These are phyloP conservation scores for Volvariella volvacea DNA, from an alignment of 1,284 basidiomycete genomes.

Conservation along the genomic window DNA sequence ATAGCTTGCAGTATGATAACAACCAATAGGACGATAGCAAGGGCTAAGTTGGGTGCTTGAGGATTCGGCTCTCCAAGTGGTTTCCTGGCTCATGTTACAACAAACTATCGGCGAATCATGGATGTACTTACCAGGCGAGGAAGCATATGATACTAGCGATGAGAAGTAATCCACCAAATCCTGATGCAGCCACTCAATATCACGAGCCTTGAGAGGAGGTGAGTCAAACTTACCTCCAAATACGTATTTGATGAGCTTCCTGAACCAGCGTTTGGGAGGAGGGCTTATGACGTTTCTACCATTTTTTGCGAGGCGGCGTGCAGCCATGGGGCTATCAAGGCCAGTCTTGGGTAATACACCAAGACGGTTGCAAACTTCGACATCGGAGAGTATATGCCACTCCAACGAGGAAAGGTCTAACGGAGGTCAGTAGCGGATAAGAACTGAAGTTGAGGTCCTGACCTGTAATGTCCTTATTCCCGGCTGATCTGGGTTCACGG, in stretches of 20 bases:
- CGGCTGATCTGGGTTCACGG: constrained; percentile 1
- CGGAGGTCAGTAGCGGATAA: background rate
- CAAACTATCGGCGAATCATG: constrained; percentile 8
- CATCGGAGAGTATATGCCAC: constrained; percentile 42
- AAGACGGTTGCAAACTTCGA: constrained; percentile 44
- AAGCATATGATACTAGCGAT: constrained; percentile 42
- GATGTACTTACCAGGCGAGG: constrained; percentile 29
- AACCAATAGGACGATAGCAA: constrained; percentile 41
- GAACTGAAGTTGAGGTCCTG: background rate
- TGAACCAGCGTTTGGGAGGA: constrained; percentile 31
- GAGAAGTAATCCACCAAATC: constrained; percentile 47
- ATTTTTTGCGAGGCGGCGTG: constrained; percentile 34
- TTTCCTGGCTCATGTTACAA: constrained; percentile 26
- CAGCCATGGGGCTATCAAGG: constrained; percentile 42
- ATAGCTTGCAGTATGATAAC: constrained; percentile 32
- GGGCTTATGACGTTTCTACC: constrained; percentile 45
- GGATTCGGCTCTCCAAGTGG: constrained; percentile 43
- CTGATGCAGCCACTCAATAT: background rate
- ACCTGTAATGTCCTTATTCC: background rate
- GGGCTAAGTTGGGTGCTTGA: constrained; percentile 37
- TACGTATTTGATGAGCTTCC: constrained; percentile 37
- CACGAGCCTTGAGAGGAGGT: background rate
- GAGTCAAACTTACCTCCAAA: constrained; percentile 28
- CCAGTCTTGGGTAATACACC: constrained; percentile 39
- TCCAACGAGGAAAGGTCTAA: constrained; percentile 38